phyloP scores from a whole-genome alignment of 257 asterid species.

The Penstemon eatonii region DNA sequence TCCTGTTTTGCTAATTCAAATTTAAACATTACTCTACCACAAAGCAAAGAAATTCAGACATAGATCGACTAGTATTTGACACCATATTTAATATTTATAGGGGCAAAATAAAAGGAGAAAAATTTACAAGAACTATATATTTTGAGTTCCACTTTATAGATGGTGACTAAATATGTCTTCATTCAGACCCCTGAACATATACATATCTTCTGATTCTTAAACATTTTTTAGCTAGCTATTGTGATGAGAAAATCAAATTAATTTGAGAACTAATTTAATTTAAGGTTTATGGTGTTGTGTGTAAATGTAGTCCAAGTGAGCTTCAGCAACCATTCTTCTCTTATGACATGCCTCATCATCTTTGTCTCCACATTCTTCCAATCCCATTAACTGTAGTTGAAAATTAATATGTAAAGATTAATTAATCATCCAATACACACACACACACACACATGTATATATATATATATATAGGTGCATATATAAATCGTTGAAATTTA shows the following conservation, averaged over 20 bases:
- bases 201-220: not conserved
- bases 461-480: too few relatives aligned
- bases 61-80: not conserved
- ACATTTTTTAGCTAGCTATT: not conserved
- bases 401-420: not conserved
- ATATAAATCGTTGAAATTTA: not conserved
- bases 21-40: too few relatives aligned
- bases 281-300: constrained; percentile 52
- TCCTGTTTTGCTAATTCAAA: not conserved
- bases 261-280: too few relatives aligned
- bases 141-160: not conserved
- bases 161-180: not conserved
- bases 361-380: constrained; percentile 41
- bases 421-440: not conserved
- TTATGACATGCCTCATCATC: constrained; percentile 45
- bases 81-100: not conserved
- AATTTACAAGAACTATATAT: not conserved
- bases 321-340: constrained; percentile 65
- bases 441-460: too few relatives aligned
- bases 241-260: not conserved
- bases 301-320: constrained; percentile 72
- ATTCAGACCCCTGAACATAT: not conserved
- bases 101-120: too few relatives aligned
- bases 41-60: not conserved
- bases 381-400: constrained; percentile 48